phyloP scores from a whole-genome alignment of 345 rosid species.

The Brassica juncea region DNA sequence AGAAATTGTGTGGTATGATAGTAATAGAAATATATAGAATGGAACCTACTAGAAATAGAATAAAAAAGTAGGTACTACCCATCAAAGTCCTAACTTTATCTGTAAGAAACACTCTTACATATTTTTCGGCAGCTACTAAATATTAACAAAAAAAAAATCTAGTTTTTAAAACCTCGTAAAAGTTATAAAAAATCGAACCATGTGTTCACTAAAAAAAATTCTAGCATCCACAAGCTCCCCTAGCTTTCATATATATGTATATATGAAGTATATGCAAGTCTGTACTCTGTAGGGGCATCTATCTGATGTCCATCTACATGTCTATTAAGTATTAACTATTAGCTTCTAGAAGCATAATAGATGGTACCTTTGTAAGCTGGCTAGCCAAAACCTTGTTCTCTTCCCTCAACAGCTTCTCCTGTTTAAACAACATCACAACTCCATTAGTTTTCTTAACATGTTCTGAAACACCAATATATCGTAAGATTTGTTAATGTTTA shows the following conservation, averaged over 20 bases:
- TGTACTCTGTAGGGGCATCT: background rate
- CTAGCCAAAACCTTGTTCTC: constrained; percentile 14
- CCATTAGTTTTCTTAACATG: background rate
- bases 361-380: constrained; percentile 20
- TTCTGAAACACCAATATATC: background rate
- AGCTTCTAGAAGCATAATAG: constrained; percentile 12
- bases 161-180: background rate
- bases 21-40: background rate
- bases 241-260: background rate
- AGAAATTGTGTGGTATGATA: background rate
- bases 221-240: background rate
- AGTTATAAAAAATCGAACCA: background rate
- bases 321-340: background rate
- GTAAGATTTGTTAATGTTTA: too few species aligned
- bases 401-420: constrained; percentile 24
- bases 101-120: background rate
- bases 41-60: too few species aligned
- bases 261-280: background rate
- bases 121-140: background rate
- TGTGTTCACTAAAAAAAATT: background rate
- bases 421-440: constrained; percentile 3
- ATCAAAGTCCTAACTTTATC: background rate
- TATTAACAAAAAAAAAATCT: background rate
- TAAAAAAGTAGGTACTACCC: background rate
- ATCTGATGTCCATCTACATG: background rate